These are phyloP conservation scores for Wickerhamiella alocasiicola DNA, from an alignment of 805 yeast species.

Conservation along the genomic window DNA sequence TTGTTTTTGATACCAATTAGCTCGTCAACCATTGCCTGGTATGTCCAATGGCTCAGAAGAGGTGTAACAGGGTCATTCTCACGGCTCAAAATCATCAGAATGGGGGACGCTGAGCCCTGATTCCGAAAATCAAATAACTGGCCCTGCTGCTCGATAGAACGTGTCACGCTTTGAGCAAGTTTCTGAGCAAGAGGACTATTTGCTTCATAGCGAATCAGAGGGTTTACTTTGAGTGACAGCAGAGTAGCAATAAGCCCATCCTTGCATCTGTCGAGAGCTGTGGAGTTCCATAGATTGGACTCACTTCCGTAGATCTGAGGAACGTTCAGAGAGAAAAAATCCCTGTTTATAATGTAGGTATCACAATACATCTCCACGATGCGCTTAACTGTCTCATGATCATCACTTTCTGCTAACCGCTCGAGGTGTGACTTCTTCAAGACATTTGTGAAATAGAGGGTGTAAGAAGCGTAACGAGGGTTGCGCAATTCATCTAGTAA, in stretches of 20 bases:
- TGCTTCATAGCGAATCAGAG: constrained; percentile 65
- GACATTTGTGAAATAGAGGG: constrained; percentile 64
- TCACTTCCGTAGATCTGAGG: constrained; percentile 24
- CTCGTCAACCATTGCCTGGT: constrained; percentile 95
- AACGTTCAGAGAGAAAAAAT: constrained; percentile 40
- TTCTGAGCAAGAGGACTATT: constrained; percentile 53
- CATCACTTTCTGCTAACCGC: constrained; percentile 80
- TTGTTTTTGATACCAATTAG: constrained; percentile 74
- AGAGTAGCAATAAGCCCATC: constrained; percentile 44
- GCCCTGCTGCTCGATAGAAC: constrained; percentile 25
- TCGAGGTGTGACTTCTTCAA: constrained; percentile 71
- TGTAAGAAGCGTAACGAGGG: constrained; percentile 74
- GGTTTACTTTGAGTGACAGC: constrained; percentile 63
- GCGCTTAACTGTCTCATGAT: constrained; percentile 59
- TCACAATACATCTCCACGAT: constrained; percentile 82
- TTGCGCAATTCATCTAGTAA: constrained; percentile 54
- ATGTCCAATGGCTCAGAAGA: constrained; percentile 89
- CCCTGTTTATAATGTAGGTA: constrained; percentile 58
- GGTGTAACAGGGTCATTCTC: constrained; percentile 90
- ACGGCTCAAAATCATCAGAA: constrained; percentile 67
- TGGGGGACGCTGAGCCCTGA: constrained; percentile 52
- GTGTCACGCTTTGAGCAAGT: constrained; percentile 52
- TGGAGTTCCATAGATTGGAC: constrained; percentile 36
- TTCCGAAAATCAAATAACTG: constrained; percentile 55
- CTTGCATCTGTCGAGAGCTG: constrained; percentile 32